Conservation (phyloP, 352 stramenopile species). For the Globisporangium solare region DNA sequence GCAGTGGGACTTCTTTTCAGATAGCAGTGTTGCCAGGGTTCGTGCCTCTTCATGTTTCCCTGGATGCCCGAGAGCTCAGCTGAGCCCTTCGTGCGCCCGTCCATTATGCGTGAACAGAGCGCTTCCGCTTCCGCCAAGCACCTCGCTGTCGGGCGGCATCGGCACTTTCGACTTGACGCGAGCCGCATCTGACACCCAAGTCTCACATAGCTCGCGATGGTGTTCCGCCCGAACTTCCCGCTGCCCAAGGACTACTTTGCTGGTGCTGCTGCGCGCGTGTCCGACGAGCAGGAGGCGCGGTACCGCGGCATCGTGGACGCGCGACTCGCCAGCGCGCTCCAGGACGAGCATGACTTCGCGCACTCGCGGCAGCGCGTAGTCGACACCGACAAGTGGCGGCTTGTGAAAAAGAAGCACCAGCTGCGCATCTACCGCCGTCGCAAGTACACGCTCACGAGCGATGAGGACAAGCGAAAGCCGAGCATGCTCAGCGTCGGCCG, state of each 20-base stretch:
- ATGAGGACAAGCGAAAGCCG: constrained; percentile 12
- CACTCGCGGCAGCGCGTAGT: constrained; percentile 23
- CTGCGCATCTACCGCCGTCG: constrained; percentile 39
- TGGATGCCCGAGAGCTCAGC: too few relatives aligned
- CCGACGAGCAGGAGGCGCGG: constrained; percentile 23
- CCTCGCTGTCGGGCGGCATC: too few relatives aligned
- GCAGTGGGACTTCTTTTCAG: too few relatives aligned
- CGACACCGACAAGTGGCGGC: constrained; percentile 44
- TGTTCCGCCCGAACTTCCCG: constrained; percentile 16
- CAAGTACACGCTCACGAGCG: neutral
- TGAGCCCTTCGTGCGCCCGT: too few relatives aligned
- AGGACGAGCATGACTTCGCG: constrained; percentile 23
- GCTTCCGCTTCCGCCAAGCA: too few relatives aligned
- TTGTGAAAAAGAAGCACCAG: constrained; percentile 29
- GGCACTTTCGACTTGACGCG: too few relatives aligned
- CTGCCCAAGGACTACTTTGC: constrained; percentile 27
- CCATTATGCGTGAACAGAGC: too few relatives aligned
- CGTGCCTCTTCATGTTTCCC: too few relatives aligned
- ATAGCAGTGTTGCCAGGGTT: too few relatives aligned
- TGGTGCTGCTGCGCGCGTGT: constrained; percentile 16
- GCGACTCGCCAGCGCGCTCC: constrained; percentile 25
- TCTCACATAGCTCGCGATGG: constrained; percentile 3
- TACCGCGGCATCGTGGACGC: constrained; percentile 25
- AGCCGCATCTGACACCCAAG: too few relatives aligned
- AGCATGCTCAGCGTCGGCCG: constrained; percentile 21